These are phyloP conservation scores for Pogostemon cablin DNA, from an alignment of 257 asterid species.

Conservation along the genomic window DNA sequence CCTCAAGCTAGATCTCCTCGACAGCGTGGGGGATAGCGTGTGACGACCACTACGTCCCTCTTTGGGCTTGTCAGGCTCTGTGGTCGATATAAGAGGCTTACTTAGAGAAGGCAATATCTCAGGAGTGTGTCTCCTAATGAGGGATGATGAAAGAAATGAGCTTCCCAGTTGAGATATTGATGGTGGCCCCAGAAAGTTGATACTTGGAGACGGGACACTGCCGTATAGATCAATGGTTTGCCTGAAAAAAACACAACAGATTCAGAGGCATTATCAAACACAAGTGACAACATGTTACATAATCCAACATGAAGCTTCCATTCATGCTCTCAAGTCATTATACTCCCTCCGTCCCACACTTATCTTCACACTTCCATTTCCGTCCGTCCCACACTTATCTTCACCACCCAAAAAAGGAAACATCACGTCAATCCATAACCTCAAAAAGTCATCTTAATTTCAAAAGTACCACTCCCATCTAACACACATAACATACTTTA, in stretches of 20 bases:
- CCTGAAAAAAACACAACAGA: slow-evolving; percentile 46
- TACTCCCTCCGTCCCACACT: too few species aligned
- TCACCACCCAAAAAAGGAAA: too few species aligned
- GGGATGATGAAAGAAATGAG: slow-evolving; percentile 71
- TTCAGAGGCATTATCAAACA: background rate
- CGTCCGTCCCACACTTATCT: too few species aligned
- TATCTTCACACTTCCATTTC: too few species aligned
- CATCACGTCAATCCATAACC: too few species aligned
- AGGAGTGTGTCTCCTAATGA: slow-evolving; percentile 66
- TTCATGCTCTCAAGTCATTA: background rate
- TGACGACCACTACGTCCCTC: slow-evolving; percentile 52
- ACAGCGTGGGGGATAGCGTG: slow-evolving; percentile 55
- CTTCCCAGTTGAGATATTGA: slow-evolving; percentile 63
- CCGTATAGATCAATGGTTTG: slow-evolving; percentile 86
- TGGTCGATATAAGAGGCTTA: slow-evolving; percentile 60
- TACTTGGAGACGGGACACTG: slow-evolving; percentile 78
- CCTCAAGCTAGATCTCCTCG: slow-evolving; percentile 53
- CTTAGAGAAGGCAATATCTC: slow-evolving; percentile 66
- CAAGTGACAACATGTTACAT: too few species aligned
- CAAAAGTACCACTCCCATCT: too few species aligned
- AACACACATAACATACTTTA: too few species aligned
- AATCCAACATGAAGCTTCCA: background rate
- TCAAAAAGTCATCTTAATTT: too few species aligned
- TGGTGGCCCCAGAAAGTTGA: slow-evolving; percentile 67
- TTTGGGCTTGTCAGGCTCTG: slow-evolving; percentile 48